These are phyloP conservation scores for Amaranthus palmeri DNA, from an alignment of 148 eudicot species.

Conservation along the genomic window DNA sequence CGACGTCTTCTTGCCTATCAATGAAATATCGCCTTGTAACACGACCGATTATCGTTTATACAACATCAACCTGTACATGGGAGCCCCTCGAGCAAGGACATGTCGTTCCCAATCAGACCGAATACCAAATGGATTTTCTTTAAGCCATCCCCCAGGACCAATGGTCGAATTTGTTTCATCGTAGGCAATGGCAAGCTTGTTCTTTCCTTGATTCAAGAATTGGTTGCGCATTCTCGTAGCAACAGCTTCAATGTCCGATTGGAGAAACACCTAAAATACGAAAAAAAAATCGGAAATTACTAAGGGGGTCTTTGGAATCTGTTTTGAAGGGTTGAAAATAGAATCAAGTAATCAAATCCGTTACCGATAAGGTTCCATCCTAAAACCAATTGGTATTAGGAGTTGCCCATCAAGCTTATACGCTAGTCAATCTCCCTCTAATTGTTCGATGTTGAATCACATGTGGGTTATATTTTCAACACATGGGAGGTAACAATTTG, in stretches of 20 bases:
- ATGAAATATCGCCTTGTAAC: background rate
- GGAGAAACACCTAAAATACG: conserved; percentile 65
- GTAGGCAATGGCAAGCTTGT: conserved; percentile 41
- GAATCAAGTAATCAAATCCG: no score
- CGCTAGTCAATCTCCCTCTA: no score
- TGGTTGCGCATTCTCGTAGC: conserved; percentile 73
- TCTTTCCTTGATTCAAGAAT: conserved; percentile 52
- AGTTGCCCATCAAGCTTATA: no score
- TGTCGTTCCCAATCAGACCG: conserved; percentile 86
- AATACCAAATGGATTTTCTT: conserved; percentile 74
- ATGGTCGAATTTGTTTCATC: conserved; percentile 12
- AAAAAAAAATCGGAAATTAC: background rate
- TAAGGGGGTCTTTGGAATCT: no score
- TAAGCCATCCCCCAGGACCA: conserved; percentile 50
- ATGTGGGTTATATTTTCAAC: no score
- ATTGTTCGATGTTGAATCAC: no score
- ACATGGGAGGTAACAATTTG: no score
- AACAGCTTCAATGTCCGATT: conserved; percentile 78
- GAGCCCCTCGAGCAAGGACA: conserved; percentile 64
- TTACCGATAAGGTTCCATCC: no score
- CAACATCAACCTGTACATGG: conserved; percentile 74
- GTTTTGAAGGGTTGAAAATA: no score
- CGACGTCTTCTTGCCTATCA: background rate
- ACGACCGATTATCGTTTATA: conserved; percentile 22
- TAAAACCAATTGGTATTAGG: no score